These are phyloP conservation scores for Yarrowia sp. DNA, from an alignment of 805 yeast genomes.

Conservation along the genomic window DNA sequence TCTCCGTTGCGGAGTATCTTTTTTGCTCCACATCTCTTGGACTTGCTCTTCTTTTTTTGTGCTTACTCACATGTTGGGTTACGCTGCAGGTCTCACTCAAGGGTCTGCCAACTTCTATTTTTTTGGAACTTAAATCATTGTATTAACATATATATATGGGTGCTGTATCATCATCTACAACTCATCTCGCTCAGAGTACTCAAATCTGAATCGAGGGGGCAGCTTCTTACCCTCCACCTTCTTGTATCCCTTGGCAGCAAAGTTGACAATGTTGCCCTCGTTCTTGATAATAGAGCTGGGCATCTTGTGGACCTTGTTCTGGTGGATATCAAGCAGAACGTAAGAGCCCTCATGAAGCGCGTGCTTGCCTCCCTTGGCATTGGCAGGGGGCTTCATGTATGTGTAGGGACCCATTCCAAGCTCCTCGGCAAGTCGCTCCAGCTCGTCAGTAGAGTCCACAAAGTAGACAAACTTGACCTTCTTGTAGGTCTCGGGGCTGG, in stretches of 20 bases:
- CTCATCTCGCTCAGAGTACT: constrained; percentile 8
- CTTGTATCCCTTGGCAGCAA: constrained; percentile 23
- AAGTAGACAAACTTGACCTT: constrained; percentile 18
- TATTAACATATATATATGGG: not conserved
- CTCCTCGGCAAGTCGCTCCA: constrained; percentile 3
- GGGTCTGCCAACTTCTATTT: too few relatives aligned
- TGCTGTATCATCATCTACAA: not conserved
- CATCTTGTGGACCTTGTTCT: constrained; percentile 20
- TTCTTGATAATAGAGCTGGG: not conserved
- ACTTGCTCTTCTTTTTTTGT: not conserved
- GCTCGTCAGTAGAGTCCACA: constrained; percentile 20
- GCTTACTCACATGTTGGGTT: not conserved
- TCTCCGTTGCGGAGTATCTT: constrained; percentile 20
- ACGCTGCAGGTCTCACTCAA: not conserved
- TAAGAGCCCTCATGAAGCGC: constrained; percentile 8
- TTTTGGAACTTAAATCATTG: not conserved
- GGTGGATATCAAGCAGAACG: constrained; percentile 6
- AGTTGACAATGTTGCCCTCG: constrained; percentile 13
- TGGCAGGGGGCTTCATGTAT: not conserved
- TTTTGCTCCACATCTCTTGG: not conserved
- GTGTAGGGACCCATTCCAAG: constrained; percentile 13
- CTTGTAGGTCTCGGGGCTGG: constrained; percentile 8
- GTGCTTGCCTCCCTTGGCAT: constrained; percentile 3
- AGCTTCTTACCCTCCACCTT: constrained; percentile 20
- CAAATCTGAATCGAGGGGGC: constrained; percentile 10